Evolutionary conservation across 306 rosid species (phyloP), one percentile per base, ranked within the genome.

Genomic region (Vachellia collinsii): DNA sequence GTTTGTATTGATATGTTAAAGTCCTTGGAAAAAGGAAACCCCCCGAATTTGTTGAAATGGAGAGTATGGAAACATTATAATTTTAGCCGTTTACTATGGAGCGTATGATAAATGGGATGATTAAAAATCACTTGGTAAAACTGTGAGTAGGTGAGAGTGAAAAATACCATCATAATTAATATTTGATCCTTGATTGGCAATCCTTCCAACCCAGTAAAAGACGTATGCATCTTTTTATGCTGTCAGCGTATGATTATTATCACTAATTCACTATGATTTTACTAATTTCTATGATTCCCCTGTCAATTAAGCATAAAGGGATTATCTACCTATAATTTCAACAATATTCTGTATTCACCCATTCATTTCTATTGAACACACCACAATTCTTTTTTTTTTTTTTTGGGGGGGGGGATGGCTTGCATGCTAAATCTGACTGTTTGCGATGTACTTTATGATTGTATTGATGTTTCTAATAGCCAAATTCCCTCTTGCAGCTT

Each of bases 401-500:
- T 17, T 17, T 51, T 17, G 58, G 20, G 58, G 58, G 8, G 34
- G 36, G 72, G 4, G 13, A 23, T 3, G 53, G 53, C 37, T 69
- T 43, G 56, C 8, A 51, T 17, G 17, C 25, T 10, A 17, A 66
- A 38, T 58, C 82, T 76, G 66, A 56, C n/a, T 83, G 36, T 67
- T 72, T 72, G 84, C 81, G 58, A 51, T 17, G 58, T 51, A 16
- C 58, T 51, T 51, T 50, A 50, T 50, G 5, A 3, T 50, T 17
- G 58, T 7, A 43, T 79, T 56, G 53, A 58, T 81, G 46, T 42
- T 69, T 20, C 78, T 82, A 79, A 86, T 79, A 82, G 58, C 65
- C 61, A 70, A 69, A 80, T 83, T 76, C 61, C 50, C 56, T 83
- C 64, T 81, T 81, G 80, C 97, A 95, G 98, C 86, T 91, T 77